Evolutionary conservation across 805 yeast genomes (phyloP).

Genomic region (Grigorovia transvaalensis): DNA sequence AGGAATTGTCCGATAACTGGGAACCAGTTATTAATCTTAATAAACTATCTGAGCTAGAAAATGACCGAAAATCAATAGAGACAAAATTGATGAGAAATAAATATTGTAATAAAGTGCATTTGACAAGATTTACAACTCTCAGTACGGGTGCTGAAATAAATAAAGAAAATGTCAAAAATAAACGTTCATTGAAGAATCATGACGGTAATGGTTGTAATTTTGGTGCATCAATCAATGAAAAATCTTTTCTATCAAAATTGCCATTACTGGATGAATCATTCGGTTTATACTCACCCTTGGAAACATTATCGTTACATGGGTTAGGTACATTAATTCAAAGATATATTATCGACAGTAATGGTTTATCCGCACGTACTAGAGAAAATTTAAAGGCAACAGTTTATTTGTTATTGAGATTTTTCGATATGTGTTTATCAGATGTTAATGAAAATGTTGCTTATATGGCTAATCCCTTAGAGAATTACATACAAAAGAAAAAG

Average conservation of each 20-base stretch:
- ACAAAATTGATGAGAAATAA: constrained; percentile 23
- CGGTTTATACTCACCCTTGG: constrained; percentile 22
- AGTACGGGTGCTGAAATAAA: neutral
- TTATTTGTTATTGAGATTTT: constrained; percentile 20
- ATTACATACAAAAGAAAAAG: constrained; percentile 10
- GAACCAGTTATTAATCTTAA: constrained; percentile 14
- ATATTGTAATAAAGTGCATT: constrained; percentile 14
- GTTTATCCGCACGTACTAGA: neutral
- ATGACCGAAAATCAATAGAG: constrained; percentile 17
- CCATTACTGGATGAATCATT: constrained; percentile 23
- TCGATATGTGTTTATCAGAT: constrained; percentile 20
- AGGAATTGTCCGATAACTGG: constrained; percentile 10
- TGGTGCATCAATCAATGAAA: neutral
- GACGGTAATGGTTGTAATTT: neutral
- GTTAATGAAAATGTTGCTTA: constrained; percentile 17
- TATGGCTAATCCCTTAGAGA: constrained; percentile 20
- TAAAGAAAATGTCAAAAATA: neutral
- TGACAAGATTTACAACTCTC: constrained; percentile 16
- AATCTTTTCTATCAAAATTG: constrained; percentile 7
- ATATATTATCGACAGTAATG: neutral
- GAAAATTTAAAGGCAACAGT: constrained; percentile 22
- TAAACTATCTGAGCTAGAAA: constrained; percentile 3
- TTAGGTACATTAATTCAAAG: constrained; percentile 18
- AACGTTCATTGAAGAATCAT: neutral
- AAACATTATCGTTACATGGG: constrained; percentile 23